Conservation (phyloP, 83 land plant species). For the Picea engelmannii region DNA sequence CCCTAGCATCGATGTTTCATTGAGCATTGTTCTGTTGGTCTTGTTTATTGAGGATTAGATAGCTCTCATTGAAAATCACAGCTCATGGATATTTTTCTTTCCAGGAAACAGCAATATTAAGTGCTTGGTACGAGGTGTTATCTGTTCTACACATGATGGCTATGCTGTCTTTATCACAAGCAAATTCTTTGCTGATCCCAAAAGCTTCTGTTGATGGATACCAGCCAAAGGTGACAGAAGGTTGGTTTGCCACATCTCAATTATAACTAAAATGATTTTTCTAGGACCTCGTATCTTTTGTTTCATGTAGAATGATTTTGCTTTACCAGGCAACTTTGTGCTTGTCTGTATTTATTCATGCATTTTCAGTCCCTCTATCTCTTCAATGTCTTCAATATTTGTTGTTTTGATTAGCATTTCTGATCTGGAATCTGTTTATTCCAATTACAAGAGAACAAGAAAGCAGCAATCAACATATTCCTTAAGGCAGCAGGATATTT, state of each 20-base stretch:
- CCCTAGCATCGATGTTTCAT: not conserved
- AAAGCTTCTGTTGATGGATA: constrained; percentile 70
- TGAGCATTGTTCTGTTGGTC: not conserved
- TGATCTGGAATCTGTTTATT: constrained; percentile 22
- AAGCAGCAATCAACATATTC: constrained; percentile 60
- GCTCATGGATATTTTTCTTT: not conserved
- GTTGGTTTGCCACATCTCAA: constrained; percentile 28
- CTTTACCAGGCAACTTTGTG: constrained; percentile 10
- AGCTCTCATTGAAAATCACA: not conserved
- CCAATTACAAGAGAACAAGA: constrained; percentile 57
- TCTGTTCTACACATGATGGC: constrained; percentile 90
- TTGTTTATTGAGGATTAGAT: not conserved
- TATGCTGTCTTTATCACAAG: constrained; percentile 72
- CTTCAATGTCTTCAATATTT: not conserved
- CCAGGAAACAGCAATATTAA: constrained; percentile 74
- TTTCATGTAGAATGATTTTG: constrained; percentile 6
- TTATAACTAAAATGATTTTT: not conserved
- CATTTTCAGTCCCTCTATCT: not conserved
- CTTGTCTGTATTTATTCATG: not conserved
- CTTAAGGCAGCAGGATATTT: constrained; percentile 82
- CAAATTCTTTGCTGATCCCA: constrained; percentile 76
- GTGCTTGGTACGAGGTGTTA: constrained; percentile 87
- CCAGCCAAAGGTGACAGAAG: constrained; percentile 79
- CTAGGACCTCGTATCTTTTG: not conserved
- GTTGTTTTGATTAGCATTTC: not conserved